Evolutionary conservation across 441 rosid genomes (phyloP), one percentile per base, ranked within the genome.

Genomic region (Populus tomentosa): DNA sequence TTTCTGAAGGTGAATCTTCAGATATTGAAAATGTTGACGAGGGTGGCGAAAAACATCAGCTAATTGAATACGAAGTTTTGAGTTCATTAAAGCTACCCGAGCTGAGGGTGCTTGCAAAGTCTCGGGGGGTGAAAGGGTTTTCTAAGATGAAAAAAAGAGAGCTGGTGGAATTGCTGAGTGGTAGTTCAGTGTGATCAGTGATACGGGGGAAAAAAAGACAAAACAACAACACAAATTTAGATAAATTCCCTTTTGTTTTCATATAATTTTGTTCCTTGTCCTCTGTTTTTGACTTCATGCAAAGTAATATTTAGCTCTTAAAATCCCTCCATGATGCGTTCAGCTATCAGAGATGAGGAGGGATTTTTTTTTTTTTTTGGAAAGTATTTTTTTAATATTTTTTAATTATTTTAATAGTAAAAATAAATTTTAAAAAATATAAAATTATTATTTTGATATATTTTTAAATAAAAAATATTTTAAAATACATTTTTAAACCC

Each of bases 131-230:
- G 66, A 94, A 87, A 81, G 93, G 94, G 82, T 84, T 78, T 80
- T 92, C 96, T 5, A 94, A 85, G 88, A 86, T 91, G 95, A 94
- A 92, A 86, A 94, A 92, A 82, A 78, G 79, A 1, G 87, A 86
- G 16, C 84, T 94, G 78, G 67, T 94, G 73, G 82, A 81, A 80
- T 77, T 92, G 87, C 91, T 94, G 16, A 75, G 83, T 69, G 78
- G 80, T 63, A 50, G 75, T 68, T 78, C 83, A 50, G 75, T 61
- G 35, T 88, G 80, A 81, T 78, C 36, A 72, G 7, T 40, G 42
- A 61, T 72, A 69, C 66, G 66, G 50, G 30, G 4, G 0, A 10
- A 10, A 21, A 75, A 26, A 65, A 72, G 40, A 28, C 75, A 75
- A 72, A 59, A 56, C 18, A 38, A 62, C 32, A 70, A 23, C 6